Percentiles rank a stretch among this genome's conserved stretches.
These are phyloP conservation scores for Diaporthe capsici DNA, from an alignment of 2,329 filamentous ascomycete species.

Conservation along the genomic window DNA sequence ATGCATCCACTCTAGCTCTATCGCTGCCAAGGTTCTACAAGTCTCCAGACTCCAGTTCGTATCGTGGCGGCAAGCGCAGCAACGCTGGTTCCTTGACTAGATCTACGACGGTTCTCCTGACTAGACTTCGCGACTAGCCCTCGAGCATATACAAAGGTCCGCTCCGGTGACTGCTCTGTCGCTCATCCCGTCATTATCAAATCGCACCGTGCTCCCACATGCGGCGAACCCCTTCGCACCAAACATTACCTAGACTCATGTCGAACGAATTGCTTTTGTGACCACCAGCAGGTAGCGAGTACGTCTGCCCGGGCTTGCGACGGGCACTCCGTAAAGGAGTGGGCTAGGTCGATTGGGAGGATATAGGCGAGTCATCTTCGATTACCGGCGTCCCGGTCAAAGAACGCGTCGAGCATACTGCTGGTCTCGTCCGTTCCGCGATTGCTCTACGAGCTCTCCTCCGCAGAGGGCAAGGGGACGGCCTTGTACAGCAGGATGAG, in stretches of 20 bases:
- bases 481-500: slow-evolving; percentile 85
- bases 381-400: background rate
- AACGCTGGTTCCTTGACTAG: background rate
- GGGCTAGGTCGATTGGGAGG: background rate
- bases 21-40: background rate
- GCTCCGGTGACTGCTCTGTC: background rate
- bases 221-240: background rate
- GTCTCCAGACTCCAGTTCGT: slow-evolving; percentile 1
- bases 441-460: slow-evolving; percentile 56
- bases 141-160: background rate
- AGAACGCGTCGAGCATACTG: background rate
- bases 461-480: slow-evolving; percentile 75
- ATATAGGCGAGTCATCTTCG: too few relatives aligned
- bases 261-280: background rate
- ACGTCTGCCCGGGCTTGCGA: background rate
- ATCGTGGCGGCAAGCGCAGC: background rate
- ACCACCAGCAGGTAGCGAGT: background rate
- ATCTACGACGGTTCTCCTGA: background rate
- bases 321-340: background rate
- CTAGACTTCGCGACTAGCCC: background rate
- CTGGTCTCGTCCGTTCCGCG: background rate
- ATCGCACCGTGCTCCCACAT: background rate
- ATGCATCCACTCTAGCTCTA: slow-evolving; percentile 29
- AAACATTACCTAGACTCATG: background rate
- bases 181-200: background rate